A percentile compares a stretch with the other conserved stretches of the same genome.
Evolutionary conservation across 2,329 filamentous ascomycete species (phyloP).

Genomic region (Sclerotinia glacialis): DNA sequence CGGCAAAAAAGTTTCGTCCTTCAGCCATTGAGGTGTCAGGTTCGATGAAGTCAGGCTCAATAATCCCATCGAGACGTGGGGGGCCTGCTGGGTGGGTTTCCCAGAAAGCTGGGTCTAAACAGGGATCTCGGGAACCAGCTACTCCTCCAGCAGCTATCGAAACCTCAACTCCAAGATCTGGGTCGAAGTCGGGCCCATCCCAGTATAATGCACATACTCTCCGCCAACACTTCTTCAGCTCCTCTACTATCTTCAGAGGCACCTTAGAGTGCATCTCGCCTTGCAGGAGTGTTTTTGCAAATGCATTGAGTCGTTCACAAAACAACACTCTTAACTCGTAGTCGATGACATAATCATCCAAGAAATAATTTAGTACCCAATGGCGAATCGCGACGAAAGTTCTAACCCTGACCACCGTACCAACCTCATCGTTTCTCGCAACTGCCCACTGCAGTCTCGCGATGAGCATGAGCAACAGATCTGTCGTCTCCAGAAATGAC

Average conservation of each 20-base stretch:
- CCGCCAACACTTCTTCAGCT: slow-evolving; percentile 97
- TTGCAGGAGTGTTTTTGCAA: slow-evolving; percentile 54
- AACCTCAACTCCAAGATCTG: slow-evolving; percentile 58
- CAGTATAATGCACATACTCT: slow-evolving; percentile 86
- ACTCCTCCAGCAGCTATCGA: slow-evolving; percentile 76
- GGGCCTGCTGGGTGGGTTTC: slow-evolving; percentile 44
- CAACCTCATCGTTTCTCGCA: slow-evolving; percentile 73
- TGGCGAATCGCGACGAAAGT: slow-evolving; percentile 94
- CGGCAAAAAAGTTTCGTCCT: slow-evolving; percentile 47
- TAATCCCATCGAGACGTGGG: slow-evolving; percentile 46
- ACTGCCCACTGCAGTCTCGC: slow-evolving; percentile 86
- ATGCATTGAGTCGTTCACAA: slow-evolving; percentile 74
- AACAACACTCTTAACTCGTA: slow-evolving; percentile 72
- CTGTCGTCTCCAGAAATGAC: slow-evolving; percentile 72
- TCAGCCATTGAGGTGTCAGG: slow-evolving; percentile 28
- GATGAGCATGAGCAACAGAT: slow-evolving; percentile 79
- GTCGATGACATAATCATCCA: slow-evolving; percentile 85
- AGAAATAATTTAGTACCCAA: slow-evolving; percentile 97
- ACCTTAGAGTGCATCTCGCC: slow-evolving; percentile 48
- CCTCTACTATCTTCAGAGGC: slow-evolving; percentile 80
- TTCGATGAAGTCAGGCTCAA: slow-evolving; percentile 39
- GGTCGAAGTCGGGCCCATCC: slow-evolving; percentile 68
- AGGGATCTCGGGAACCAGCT: slow-evolving; percentile 57
- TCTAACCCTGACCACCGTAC: slow-evolving; percentile 89
- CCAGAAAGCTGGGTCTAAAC: slow-evolving; percentile 55